Base-by-base conservation (phyloP, 2,329 filamentous ascomycete genomes). In the Xenoacremonium recifei region DNA sequence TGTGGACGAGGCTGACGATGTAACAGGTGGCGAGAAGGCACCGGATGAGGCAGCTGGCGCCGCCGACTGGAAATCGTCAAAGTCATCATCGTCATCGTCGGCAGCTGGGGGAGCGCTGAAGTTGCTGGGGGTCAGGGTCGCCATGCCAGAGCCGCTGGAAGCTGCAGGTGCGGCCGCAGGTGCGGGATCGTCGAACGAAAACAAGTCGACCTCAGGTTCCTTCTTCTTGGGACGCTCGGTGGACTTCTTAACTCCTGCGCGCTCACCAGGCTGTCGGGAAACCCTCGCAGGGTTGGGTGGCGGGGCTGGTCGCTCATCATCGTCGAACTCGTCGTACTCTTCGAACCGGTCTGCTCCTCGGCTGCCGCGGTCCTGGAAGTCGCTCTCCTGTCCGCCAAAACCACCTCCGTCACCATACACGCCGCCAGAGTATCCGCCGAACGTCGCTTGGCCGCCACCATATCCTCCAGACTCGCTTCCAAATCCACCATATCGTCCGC, bases 401-500 rank as follows among this genome's bases (percentile, higher is more conserved):
- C 91, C 92, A 49, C 92, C 92, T 17, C 92, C 92, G 60, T 97
- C 92, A n/a, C 92, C 92, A 60, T 93, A 97, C 1, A 99, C 91
- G 39, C 82, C 82, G 11, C 82, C 80, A 31, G 80, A 82, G 54
- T 77, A 84, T 33, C 79, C 80, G 25, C 80, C 80, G 50, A 72
- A 84, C 32, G 60, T 64, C n/a, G 59, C 46, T 25, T 50, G 40
- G 44, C 42, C 48, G 32, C 54, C 50, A n/a, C 53, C 47, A 17
- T 37, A 21, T 4, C 57, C 35, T 6, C 35, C 44, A 37, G 84
- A 88, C 40, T 96, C 90, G 61, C 87, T 96, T 18, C 93, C 91
- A 60, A 97, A 97, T 1, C 93, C 93, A 40, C 91, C 89, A 60
- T 91, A 96, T 56, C 88, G 78, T 27, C 61, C 56, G 41, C 64